phyloP scores from a whole-genome alignment of 352 stramenopile genomes.

The Phytophthora pini region DNA sequence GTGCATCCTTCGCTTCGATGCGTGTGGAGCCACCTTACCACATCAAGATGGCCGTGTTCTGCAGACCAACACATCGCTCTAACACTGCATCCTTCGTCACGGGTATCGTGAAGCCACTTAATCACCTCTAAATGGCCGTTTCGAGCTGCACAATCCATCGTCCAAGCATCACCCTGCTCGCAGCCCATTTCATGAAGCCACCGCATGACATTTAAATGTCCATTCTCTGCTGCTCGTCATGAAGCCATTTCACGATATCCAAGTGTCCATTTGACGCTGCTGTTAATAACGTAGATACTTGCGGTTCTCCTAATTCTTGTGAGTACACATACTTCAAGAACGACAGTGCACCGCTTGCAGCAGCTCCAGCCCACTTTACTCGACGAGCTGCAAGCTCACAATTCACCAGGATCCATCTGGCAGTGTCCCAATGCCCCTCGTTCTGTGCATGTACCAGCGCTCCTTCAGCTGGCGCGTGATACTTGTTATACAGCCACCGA shows the following conservation, averaged over 20 bases:
- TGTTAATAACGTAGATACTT: slow-evolving; percentile 7
- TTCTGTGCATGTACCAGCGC: slow-evolving; percentile 25
- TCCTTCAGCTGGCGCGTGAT: slow-evolving; percentile 12
- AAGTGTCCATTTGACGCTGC: slow-evolving; percentile 35
- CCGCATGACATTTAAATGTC: slow-evolving; percentile 22
- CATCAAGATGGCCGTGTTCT: slow-evolving; percentile 22
- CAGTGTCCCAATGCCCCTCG: slow-evolving; percentile 17
- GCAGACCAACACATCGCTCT: slow-evolving; percentile 34
- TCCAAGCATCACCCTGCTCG: slow-evolving; percentile 10
- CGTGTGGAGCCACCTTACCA: slow-evolving; percentile 30
- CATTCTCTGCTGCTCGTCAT: slow-evolving; percentile 21
- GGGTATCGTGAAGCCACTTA: slow-evolving; percentile 33
- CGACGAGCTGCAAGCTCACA: slow-evolving; percentile 10
- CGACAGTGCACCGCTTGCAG: slow-evolving; percentile 18
- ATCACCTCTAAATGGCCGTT: slow-evolving; percentile 28
- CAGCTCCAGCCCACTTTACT: slow-evolving; percentile 24
- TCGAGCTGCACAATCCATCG: slow-evolving; percentile 24
- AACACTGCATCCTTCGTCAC: slow-evolving; percentile 26
- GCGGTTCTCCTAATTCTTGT: slow-evolving; percentile 5
- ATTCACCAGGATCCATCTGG: slow-evolving; percentile 32
- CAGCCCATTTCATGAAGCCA: slow-evolving; percentile 29
- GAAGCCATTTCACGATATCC: slow-evolving; percentile 30
- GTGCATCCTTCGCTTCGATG: slow-evolving; percentile 31
- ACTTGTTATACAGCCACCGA: slow-evolving; percentile 25
- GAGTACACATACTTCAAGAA: slow-evolving; percentile 34